Conservation (phyloP, 208 protist genomes). For the Trypanosoma mega region DNA sequence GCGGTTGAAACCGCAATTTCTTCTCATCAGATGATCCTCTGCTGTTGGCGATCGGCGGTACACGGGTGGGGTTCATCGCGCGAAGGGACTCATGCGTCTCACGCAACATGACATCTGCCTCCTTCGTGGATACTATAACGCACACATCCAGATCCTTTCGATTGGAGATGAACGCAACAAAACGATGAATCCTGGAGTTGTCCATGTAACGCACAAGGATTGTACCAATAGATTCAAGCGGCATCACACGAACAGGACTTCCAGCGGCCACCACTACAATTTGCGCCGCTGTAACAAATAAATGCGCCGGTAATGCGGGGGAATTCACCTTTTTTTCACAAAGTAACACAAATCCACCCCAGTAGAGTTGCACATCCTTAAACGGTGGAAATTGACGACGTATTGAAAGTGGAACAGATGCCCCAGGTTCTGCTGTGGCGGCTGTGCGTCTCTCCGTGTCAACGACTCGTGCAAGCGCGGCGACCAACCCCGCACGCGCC, state of each 20-base stretch:
- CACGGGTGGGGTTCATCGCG: background rate
- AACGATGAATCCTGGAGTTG: background rate
- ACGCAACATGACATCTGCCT: background rate
- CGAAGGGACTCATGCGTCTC: constrained; percentile 2
- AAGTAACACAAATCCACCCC: constrained; percentile 1
- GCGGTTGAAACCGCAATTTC: constrained; percentile 3
- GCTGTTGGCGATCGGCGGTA: constrained; percentile 1
- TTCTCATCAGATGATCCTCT: background rate
- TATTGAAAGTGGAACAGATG: background rate
- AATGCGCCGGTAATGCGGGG: background rate
- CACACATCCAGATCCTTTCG: constrained; percentile 16
- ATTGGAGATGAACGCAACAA: constrained; percentile 9
- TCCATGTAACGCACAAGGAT: constrained; percentile 7
- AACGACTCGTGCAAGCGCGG: constrained; percentile 6
- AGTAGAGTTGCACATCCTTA: constrained; percentile 14
- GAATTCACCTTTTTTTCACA: background rate
- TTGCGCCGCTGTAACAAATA: constrained; percentile 9
- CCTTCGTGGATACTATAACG: background rate
- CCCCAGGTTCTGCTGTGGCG: background rate
- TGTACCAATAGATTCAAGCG: constrained; percentile 5
- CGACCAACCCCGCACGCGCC: background rate
- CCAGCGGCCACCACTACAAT: constrained; percentile 8
- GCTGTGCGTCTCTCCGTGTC: constrained; percentile 3
- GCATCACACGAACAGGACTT: constrained; percentile 11
- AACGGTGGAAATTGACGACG: constrained; percentile 7